Base-by-base conservation (phyloP, 2,329 filamentous ascomycete genomes). In the Didymellaceae sp. region DNA sequence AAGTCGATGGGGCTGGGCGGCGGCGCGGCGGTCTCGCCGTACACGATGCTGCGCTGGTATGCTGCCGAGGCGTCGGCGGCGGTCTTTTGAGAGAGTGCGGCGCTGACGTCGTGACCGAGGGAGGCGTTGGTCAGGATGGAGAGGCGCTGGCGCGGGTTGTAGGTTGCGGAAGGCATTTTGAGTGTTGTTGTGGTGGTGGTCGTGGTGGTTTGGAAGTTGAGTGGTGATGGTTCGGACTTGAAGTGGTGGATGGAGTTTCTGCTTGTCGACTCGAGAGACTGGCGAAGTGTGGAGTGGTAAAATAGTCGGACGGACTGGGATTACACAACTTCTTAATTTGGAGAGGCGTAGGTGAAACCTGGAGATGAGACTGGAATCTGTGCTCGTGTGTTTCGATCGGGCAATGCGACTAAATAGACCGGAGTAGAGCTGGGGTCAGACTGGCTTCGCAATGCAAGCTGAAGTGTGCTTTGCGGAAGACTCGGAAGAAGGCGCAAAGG, bases 1-100 rank as follows among this genome's bases (percentile, higher is more conserved):
- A 74, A 75, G 60, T 75, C 73, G 55, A 75, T 69, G 9, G 73
- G 73, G 11, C 68, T 72, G 34, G 73, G 73, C 6, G 73, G 72
- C 20, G 73, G 73, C n/a, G 73, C 72, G 10, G 72, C 70, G 1
- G 71, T 74, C 60, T 74, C 72, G 58, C 65, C 64, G 55, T 70
- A 62, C 25, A 65, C 61, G 14, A 9, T 52, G 56, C 34, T 62
- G 57, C 67, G 68, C 25, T 42, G 37, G 21, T 52, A 37, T 20
- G 65, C 52, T n/a, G 60, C 55, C 6, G 69, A 73, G 40, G 72
- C 68, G 54, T 74, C 53, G 16, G 59, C 55, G 5, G 69, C 71
- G 45, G 72, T 70, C 54, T 74, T 73, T 63, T 74, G 66, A 11
- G 72, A 72, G 64, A 75, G 67, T 10, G 72, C 72, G 13, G 71